Conservation (phyloP, 768 basidiomycete genomes). For the Saitozyma sp. region DNA sequence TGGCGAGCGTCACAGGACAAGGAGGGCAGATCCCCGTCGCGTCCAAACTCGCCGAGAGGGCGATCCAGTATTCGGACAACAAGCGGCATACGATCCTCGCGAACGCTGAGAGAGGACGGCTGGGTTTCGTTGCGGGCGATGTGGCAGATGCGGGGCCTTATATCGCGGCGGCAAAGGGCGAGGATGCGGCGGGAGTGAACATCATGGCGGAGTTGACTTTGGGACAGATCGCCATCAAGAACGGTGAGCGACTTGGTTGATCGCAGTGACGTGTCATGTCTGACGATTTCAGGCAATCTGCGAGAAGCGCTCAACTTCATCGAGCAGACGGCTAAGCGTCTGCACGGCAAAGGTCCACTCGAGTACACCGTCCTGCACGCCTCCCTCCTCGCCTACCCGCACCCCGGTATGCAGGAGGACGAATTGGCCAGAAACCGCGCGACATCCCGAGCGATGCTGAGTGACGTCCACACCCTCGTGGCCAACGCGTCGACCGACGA, state of each 20-base stretch:
- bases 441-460: constrained; percentile 78
- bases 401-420: constrained; percentile 72
- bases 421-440: constrained; percentile 71
- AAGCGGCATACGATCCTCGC: constrained; percentile 62
- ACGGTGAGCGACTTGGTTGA: constrained; percentile 57
- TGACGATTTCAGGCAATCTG: constrained; percentile 36
- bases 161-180: constrained; percentile 66
- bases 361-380: constrained; percentile 90
- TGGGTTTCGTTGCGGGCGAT: constrained; percentile 71
- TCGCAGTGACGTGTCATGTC: neutral
- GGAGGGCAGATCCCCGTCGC: constrained; percentile 59
- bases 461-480: constrained; percentile 53
- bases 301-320: constrained; percentile 53
- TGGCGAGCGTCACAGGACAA: constrained; percentile 32
- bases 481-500: constrained; percentile 60
- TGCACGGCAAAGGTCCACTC: constrained; percentile 57
- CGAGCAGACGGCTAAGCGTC: constrained; percentile 46
- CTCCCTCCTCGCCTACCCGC: constrained; percentile 76
- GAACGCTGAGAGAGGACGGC: constrained; percentile 80
- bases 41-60: constrained; percentile 87
- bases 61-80: constrained; percentile 88
- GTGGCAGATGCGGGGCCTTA: constrained; percentile 67
- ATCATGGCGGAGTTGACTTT: constrained; percentile 74
- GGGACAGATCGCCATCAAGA: constrained; percentile 81
- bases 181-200: constrained; percentile 63